Conservation (phyloP, 306 rosid genomes). For the Acmispon strigosus region DNA sequence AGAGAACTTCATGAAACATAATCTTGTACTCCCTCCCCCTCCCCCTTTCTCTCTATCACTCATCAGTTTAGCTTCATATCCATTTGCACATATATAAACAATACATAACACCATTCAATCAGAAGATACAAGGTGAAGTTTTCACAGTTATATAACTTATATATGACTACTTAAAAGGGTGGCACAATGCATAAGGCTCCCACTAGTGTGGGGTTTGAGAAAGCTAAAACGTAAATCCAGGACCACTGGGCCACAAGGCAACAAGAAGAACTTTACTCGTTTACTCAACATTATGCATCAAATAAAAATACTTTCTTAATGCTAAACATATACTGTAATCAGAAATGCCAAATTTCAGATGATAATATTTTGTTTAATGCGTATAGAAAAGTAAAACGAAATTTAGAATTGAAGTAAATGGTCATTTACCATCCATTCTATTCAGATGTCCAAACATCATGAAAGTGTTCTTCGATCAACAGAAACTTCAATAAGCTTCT, state of each 20-base stretch:
- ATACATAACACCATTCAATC: too few relatives aligned
- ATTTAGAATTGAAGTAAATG: not conserved
- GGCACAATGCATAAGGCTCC: not conserved
- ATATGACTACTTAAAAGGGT: too few relatives aligned
- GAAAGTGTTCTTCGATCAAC: constrained; percentile 52
- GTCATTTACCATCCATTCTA: constrained; percentile 22
- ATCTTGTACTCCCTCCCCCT: not conserved
- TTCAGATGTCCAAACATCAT: constrained; percentile 26
- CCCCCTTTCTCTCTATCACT: not conserved
- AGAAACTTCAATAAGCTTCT: constrained; percentile 55
- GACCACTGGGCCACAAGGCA: not conserved
- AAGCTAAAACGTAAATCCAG: not conserved
- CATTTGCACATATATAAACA: not conserved
- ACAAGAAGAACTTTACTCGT: not conserved
- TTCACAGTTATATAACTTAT: too few relatives aligned
- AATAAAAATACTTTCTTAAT: not conserved
- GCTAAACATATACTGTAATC: not conserved
- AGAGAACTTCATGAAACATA: not conserved
- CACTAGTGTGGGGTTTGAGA: not conserved
- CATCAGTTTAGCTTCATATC: not conserved
- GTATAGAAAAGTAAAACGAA: not conserved
- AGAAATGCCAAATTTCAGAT: not conserved
- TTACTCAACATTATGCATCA: not conserved
- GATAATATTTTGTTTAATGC: not conserved
- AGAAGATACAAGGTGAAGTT: too few relatives aligned